Percentiles rank a stretch among this genome's conserved stretches.
Evolutionary conservation across 177 flowering plant species (phyloP).

Genomic region (Tripterygium wilfordii): DNA sequence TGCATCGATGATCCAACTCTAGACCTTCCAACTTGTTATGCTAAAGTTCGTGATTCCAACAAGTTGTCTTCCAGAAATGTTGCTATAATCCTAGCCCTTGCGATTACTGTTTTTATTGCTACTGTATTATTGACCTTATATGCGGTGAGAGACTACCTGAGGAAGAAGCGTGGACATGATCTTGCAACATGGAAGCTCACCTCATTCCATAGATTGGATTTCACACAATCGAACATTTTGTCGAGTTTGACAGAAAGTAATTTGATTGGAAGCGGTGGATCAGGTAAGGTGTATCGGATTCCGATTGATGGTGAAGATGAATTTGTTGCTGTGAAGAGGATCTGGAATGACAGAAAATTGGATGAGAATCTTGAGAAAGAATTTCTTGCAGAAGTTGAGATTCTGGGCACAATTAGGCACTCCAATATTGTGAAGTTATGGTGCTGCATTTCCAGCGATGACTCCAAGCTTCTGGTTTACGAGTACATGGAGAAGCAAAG

Average conservation of each 20-base stretch:
- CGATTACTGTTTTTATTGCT: constrained; percentile 14
- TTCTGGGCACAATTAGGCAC: constrained; percentile 48
- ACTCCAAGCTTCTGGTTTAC: constrained; percentile 58
- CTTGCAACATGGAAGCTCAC: constrained; percentile 45
- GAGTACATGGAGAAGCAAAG: constrained; percentile 65
- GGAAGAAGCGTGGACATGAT: constrained; percentile 19
- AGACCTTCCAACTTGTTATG: constrained; percentile 23
- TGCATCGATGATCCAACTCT: constrained; percentile 36
- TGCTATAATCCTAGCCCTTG: constrained; percentile 23
- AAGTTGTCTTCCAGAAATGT: constrained; percentile 25
- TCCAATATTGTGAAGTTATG: constrained; percentile 52
- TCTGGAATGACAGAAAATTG: constrained; percentile 31
- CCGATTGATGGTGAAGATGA: constrained; percentile 16
- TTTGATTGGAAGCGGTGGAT: constrained; percentile 59
- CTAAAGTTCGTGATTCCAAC: neutral
- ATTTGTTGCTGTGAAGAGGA: constrained; percentile 53
- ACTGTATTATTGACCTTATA: constrained; percentile 12
- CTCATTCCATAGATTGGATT: constrained; percentile 53
- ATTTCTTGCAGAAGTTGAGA: constrained; percentile 49
- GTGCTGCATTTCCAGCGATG: constrained; percentile 54
- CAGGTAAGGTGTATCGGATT: constrained; percentile 50
- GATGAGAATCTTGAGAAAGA: constrained; percentile 37
- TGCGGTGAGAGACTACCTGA: constrained; percentile 18
- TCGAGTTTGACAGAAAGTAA: constrained; percentile 37
- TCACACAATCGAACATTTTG: constrained; percentile 36